phyloP scores from a whole-genome alignment of 805 yeast genomes.

The Saturnispora serradocipensis region DNA sequence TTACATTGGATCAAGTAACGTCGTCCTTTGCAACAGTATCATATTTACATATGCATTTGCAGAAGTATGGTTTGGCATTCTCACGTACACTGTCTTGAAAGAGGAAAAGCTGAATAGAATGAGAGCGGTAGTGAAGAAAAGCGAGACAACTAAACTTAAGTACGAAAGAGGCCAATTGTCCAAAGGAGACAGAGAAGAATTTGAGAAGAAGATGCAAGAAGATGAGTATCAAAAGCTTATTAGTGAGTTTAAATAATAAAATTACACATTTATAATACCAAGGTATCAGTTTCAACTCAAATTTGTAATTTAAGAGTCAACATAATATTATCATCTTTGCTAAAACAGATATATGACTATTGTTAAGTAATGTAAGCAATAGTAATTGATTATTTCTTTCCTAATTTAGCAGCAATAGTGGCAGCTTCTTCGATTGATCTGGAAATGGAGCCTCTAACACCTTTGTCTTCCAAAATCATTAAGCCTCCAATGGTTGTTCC shows the following conservation, averaged over 20 bases:
- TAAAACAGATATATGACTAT: neutral
- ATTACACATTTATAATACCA: neutral
- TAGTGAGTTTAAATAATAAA: constrained; percentile 19
- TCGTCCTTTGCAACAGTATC: constrained; percentile 49
- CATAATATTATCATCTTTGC: neutral
- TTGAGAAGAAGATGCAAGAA: constrained; percentile 20
- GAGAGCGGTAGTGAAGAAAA: constrained; percentile 23
- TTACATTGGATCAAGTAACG: constrained; percentile 34
- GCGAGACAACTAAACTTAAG: constrained; percentile 18
- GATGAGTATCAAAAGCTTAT: constrained; percentile 26
- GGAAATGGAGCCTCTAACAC: constrained; percentile 79
- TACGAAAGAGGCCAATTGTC: constrained; percentile 23
- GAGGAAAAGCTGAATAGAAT: constrained; percentile 51
- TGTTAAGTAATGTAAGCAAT: neutral
- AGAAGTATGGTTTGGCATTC: constrained; percentile 63
- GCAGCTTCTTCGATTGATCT: constrained; percentile 90
- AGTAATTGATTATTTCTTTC: constrained; percentile 33
- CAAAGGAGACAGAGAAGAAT: constrained; percentile 15
- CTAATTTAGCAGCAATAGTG: constrained; percentile 54
- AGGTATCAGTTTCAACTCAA: neutral
- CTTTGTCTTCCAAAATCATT: constrained; percentile 83
- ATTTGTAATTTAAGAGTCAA: neutral
- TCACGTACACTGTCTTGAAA: constrained; percentile 50
- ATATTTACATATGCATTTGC: constrained; percentile 50
- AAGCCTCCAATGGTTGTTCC: constrained; percentile 97